Percentiles rank a stretch among this genome's conserved stretches.
These are phyloP conservation scores for Acanthamoeba lenticulata DNA, from an alignment of 208 protist genomes.

Conservation along the genomic window DNA sequence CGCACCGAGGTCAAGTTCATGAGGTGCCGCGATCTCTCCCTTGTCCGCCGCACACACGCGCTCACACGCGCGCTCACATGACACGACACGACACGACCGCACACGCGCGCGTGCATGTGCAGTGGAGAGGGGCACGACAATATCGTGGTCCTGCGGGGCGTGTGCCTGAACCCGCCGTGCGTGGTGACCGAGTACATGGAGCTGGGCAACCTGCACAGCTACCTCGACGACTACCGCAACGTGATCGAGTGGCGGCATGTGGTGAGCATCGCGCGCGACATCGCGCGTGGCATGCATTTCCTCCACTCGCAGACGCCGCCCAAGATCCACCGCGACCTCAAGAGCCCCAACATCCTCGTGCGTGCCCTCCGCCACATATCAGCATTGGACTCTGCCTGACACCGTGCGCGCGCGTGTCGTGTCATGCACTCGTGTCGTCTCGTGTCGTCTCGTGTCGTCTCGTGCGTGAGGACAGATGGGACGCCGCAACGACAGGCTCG, in stretches of 20 bases:
- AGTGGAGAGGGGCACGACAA: slow-evolving; percentile 68
- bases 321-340: slow-evolving; percentile 21
- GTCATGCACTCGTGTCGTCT: no score
- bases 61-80: no score
- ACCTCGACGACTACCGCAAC: slow-evolving; percentile 37
- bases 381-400: background rate
- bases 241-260: slow-evolving; percentile 57
- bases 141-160: slow-evolving; percentile 72
- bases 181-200: slow-evolving; percentile 77
- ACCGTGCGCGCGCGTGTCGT: background rate
- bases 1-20: slow-evolving; percentile 78
- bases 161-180: slow-evolving; percentile 72
- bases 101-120: no score
- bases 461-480: background rate
- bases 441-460: background rate
- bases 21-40: background rate
- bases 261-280: background rate
- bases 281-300: slow-evolving; percentile 62
- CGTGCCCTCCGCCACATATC: background rate
- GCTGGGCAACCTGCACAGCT: slow-evolving; percentile 59
- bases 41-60: background rate
- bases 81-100: no score
- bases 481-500: slow-evolving; percentile 9
- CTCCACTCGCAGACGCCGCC: slow-evolving; percentile 54
- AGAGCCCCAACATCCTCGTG: background rate